A percentile compares a stretch with the other conserved stretches of the same genome.
Evolutionary conservation across 257 asterid species (phyloP).

Genomic region (Galeopsis tetrahit): DNA sequence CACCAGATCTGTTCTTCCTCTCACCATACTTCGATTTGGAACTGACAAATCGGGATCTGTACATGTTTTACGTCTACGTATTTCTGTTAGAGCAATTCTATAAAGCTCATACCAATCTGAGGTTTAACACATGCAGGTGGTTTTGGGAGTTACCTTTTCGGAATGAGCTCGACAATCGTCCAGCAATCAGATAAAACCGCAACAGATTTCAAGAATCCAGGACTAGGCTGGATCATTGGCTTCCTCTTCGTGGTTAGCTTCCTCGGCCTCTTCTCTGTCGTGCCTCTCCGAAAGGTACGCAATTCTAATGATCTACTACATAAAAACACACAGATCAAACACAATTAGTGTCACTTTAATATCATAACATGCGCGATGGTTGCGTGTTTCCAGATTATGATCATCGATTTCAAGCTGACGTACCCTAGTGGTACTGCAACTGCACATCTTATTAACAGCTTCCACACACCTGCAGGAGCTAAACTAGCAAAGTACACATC

Average conservation of each 20-base stretch:
- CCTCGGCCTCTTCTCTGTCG: slow-evolving; percentile 63
- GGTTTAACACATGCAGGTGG: slow-evolving; percentile 45
- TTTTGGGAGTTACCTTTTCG: slow-evolving; percentile 62
- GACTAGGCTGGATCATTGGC: slow-evolving; percentile 63
- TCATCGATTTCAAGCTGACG: background rate
- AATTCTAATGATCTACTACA: no score
- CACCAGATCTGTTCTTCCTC: no score
- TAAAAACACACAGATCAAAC: no score
- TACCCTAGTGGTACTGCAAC: slow-evolving; percentile 15
- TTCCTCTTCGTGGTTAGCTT: slow-evolving; percentile 61
- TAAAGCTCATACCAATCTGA: background rate
- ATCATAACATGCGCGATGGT: background rate
- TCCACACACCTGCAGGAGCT: slow-evolving; percentile 13
- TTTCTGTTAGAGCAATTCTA: background rate
- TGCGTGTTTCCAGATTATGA: background rate
- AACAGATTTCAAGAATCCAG: slow-evolving; percentile 46
- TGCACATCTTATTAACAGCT: slow-evolving; percentile 1
- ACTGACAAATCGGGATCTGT: no score
- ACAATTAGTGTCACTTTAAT: no score
- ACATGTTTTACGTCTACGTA: no score
- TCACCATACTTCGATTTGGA: no score
- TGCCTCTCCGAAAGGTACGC: slow-evolving; percentile 63
- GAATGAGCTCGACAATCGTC: slow-evolving; percentile 52
- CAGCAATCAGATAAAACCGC: slow-evolving; percentile 46
- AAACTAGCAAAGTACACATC: slow-evolving; percentile 6